Percentiles rank a stretch among this genome's conserved stretches.
These are phyloP conservation scores for Solanum acaule DNA, from an alignment of 257 asterid species.

Conservation along the genomic window DNA sequence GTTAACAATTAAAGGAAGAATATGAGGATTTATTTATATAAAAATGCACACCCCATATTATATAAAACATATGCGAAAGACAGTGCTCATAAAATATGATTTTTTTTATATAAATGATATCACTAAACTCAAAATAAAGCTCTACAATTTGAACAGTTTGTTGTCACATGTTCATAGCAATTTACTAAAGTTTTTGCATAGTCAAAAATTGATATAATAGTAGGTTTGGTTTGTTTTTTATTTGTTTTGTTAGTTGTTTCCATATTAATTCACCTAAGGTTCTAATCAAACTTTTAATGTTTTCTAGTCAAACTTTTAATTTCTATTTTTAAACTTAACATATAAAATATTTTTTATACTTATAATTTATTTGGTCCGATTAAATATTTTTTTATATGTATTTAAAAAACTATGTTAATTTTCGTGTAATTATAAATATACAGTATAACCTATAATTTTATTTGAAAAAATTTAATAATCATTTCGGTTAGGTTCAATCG, in stretches of 20 bases:
- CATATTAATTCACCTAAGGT: not conserved
- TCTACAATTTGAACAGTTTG: not conserved
- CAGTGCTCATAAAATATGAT: too few species aligned
- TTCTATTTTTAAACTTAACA: not conserved
- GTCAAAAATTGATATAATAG: not conserved
- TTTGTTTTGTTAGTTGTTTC: not conserved
- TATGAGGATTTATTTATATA: not conserved
- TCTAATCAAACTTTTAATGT: not conserved
- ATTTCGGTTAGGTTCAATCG: not conserved
- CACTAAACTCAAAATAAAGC: not conserved
- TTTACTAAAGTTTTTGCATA: not conserved
- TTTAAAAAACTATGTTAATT: too few species aligned
- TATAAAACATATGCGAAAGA: too few species aligned
- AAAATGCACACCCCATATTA: not conserved
- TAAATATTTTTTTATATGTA: too few species aligned
- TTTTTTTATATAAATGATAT: not conserved
- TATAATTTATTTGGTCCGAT: not conserved
- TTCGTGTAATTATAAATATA: not conserved
- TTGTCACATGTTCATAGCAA: not conserved
- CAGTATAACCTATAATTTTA: not conserved
- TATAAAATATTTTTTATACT: not conserved
- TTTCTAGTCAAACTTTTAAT: not conserved
- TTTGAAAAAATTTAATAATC: not conserved
- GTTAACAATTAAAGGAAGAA: not conserved
- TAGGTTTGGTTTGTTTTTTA: not conserved